Base-by-base conservation (phyloP, 192 early-diverging fungal genomes). In the Backusella circina region DNA sequence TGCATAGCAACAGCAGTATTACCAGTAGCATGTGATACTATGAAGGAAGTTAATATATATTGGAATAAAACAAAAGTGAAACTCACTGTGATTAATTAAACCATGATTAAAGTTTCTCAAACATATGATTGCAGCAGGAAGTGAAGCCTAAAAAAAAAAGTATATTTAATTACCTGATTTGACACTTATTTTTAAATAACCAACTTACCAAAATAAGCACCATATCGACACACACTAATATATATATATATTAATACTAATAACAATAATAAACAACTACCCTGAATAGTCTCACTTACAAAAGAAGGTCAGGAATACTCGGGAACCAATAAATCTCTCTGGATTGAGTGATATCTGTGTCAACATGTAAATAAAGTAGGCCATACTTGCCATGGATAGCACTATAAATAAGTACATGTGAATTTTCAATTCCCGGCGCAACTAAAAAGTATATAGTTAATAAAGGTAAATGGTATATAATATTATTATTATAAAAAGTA, bases 91-190 rank as follows among this genome's bases (percentile, higher is more conserved):
- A 71, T 87, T 87, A 74, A 88, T 90, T 64, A 94, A 76, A 2
- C 93, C 93, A 35, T 88, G 80, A 68, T 90, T 87, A 77, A 94
- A 94, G 76, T 92, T 93, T 36, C 80, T 77, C 74, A 87, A 83
- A 77, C 92, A 94, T 18, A 86, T 69, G 54, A 86, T 79, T 8
- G 92, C 84, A 35, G 83, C 80, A 31, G 81, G 76, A 30, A 92
- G 57, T 3, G 89, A 91, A 23, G 71, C 71, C 81, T 82, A 61
- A 13, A 41, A 30, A 51, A 47, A 12, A 51, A 1, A 68, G 18
- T 35, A 39, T 23, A 36, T 18, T 68, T 68, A 23, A 37, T 68
- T 32, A 23, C 33, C 21, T 68, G 33, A 37, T 68, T 68, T 35
- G 37, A 68, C 33, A 38, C 26, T 57, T 23, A 37, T 35, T 65